Percentiles rank a stretch among this genome's conserved stretches.
phyloP scores from a whole-genome alignment of 108 stramenopile species.

The Conticribra guillardii region DNA sequence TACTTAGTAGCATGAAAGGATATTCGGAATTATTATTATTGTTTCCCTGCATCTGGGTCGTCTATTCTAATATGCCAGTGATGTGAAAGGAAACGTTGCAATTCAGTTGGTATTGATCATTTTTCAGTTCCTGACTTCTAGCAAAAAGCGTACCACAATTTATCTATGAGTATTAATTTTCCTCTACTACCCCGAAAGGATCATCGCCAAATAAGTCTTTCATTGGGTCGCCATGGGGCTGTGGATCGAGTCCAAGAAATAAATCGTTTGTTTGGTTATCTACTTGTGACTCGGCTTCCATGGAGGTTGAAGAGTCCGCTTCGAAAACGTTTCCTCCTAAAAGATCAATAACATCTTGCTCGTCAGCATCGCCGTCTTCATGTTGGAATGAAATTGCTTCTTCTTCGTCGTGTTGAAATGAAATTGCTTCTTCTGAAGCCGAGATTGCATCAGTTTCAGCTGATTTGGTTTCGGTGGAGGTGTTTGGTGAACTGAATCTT shows the following conservation, averaged over 20 bases:
- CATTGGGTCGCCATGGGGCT: constrained; percentile 15
- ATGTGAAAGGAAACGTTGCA: too few species aligned
- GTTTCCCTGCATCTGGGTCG: too few species aligned
- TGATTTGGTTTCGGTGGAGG: background rate
- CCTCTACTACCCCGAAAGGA: too few species aligned
- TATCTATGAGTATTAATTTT: too few species aligned
- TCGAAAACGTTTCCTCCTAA: background rate
- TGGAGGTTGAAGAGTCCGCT: background rate
- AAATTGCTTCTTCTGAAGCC: background rate
- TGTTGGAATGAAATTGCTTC: background rate
- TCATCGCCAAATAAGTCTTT: constrained; percentile 27
- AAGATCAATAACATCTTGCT: background rate
- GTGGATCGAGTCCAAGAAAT: constrained; percentile 7
- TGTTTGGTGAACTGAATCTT: background rate
- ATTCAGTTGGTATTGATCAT: too few species aligned
- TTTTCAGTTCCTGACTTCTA: too few species aligned
- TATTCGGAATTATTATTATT: too few species aligned
- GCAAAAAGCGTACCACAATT: too few species aligned
- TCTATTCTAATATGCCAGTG: too few species aligned
- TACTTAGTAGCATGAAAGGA: too few species aligned
- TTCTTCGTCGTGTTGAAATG: background rate
- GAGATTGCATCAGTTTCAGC: background rate
- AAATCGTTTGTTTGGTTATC: background rate
- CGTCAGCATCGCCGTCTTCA: background rate
- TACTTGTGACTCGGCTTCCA: background rate